Evolutionary conservation across 768 basidiomycete species (phyloP).

Genomic region (Termitomyces sp.): DNA sequence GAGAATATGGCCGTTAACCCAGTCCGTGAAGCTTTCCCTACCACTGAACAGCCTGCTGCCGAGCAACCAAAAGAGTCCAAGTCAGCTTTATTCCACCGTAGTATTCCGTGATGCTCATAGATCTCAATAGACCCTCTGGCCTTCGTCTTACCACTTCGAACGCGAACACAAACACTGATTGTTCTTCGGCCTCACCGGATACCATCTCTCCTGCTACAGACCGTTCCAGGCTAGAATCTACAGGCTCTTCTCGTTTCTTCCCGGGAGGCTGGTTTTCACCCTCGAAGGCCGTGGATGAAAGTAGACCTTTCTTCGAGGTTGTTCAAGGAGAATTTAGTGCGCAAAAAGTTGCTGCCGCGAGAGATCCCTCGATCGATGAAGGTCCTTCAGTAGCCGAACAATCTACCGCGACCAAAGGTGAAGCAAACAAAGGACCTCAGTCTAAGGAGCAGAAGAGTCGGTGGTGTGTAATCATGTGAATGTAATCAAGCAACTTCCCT

Average conservation of each 20-base stretch:
- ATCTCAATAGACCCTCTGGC: slow-evolving; percentile 6
- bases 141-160: slow-evolving; percentile 14
- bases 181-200: slow-evolving; percentile 5
- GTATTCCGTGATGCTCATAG: background rate
- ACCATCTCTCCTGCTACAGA: slow-evolving; percentile 14
- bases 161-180: slow-evolving; percentile 5
- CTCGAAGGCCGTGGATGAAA: slow-evolving; percentile 33
- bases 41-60: background rate
- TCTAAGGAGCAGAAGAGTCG: slow-evolving; percentile 26
- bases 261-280: slow-evolving; percentile 49
- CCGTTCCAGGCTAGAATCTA: slow-evolving; percentile 45
- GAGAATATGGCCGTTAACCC: background rate
- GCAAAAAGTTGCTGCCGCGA: slow-evolving; percentile 16
- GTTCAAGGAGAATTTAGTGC: slow-evolving; percentile 44
- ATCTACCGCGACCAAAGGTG: slow-evolving; percentile 11
- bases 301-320: slow-evolving; percentile 42
- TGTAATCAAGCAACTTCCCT: background rate
- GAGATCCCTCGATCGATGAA: slow-evolving; percentile 17
- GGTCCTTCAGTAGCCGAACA: slow-evolving; percentile 10
- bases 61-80: slow-evolving; percentile 7
- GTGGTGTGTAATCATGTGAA: slow-evolving; percentile 37
- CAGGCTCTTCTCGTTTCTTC: slow-evolving; percentile 52
- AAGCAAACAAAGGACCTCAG: slow-evolving; percentile 11
- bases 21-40: slow-evolving; percentile 13
- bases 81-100: background rate